Evolutionary conservation across 306 rosid species (phyloP).

Genomic region (barrel medic (Medicago truncatula)): DNA sequence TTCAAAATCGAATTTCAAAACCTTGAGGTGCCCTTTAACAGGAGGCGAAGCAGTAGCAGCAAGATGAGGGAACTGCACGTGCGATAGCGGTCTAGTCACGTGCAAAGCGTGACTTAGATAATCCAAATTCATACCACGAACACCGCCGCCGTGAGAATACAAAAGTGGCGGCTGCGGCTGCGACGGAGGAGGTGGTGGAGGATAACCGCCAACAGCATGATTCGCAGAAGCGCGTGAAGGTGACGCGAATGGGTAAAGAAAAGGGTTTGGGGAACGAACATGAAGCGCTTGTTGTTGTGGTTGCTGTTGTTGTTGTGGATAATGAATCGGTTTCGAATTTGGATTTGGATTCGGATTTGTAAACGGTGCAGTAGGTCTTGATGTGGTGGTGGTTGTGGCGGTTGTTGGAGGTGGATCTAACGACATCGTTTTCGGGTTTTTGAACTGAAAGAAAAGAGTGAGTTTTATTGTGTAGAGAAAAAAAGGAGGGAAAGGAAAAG

Average conservation of each 20-base stretch:
- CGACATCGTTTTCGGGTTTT: constrained; percentile 3
- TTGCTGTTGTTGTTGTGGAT: not conserved
- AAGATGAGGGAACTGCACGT: constrained; percentile 48
- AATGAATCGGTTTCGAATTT: not conserved
- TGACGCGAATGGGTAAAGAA: constrained; percentile 64
- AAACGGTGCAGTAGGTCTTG: not conserved
- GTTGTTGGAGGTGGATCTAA: not conserved
- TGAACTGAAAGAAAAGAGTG: not conserved
- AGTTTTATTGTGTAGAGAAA: not conserved
- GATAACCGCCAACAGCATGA: constrained; percentile 42
- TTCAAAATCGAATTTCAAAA: constrained; percentile 21
- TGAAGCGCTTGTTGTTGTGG: constrained; percentile 37
- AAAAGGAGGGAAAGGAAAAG: not conserved
- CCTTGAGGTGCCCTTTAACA: constrained; percentile 52
- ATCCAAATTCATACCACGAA: constrained; percentile 53
- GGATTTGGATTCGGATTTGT: not conserved
- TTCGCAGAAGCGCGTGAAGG: constrained; percentile 51
- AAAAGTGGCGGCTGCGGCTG: constrained; percentile 48
- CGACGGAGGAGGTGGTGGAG: constrained; percentile 55
- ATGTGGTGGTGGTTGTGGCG: not conserved
- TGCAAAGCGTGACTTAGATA: constrained; percentile 52
- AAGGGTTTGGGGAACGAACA: constrained; percentile 46
- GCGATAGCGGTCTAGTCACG: constrained; percentile 51
- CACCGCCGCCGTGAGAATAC: constrained; percentile 46
- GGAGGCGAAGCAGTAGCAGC: constrained; percentile 43